Evolutionary conservation across 192 early-diverging fungal genomes (phyloP).

Genomic region (Cladochytrium replicatum): DNA sequence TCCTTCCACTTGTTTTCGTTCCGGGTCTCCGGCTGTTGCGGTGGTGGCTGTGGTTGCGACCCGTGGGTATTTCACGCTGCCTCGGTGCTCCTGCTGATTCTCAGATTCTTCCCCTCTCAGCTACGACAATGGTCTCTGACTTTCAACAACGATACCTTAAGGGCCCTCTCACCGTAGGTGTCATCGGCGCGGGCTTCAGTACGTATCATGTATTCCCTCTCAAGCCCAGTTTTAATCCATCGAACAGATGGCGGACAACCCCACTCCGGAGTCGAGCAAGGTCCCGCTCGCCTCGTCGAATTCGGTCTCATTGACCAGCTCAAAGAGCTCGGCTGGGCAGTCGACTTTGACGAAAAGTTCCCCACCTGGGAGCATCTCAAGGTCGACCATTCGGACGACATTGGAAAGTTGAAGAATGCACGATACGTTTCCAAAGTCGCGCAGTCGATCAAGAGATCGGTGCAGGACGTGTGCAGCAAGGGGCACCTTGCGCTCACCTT

Average conservation of each 20-base stretch:
- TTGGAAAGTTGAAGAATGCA: slow-evolving; percentile 75
- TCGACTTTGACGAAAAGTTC: slow-evolving; percentile 62
- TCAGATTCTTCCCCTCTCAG: too few species aligned
- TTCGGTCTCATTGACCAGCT: slow-evolving; percentile 79
- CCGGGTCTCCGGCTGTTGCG: too few species aligned
- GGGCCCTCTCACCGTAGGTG: slow-evolving; percentile 54
- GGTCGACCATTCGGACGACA: slow-evolving; percentile 59
- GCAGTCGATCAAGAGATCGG: slow-evolving; percentile 49
- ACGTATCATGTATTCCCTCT: slow-evolving; percentile 39
- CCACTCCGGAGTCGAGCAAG: slow-evolving; percentile 80
- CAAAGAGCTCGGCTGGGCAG: slow-evolving; percentile 65
- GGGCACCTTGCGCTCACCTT: slow-evolving; percentile 81
- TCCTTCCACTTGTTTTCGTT: too few species aligned
- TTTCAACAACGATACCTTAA: too few species aligned
- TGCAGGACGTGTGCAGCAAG: slow-evolving; percentile 48
- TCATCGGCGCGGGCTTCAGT: slow-evolving; percentile 67
- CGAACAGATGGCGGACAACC: slow-evolving; percentile 36
- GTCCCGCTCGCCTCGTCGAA: slow-evolving; percentile 72
- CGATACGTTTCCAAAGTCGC: slow-evolving; percentile 74
- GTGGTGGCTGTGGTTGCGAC: too few species aligned
- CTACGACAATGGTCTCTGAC: too few species aligned
- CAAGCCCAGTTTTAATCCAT: neutral
- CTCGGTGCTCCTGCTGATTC: too few species aligned
- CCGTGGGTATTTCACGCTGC: too few species aligned
- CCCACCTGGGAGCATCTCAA: slow-evolving; percentile 56